Conservation (phyloP, 345 rosid species). For the Acer campestre region DNA sequence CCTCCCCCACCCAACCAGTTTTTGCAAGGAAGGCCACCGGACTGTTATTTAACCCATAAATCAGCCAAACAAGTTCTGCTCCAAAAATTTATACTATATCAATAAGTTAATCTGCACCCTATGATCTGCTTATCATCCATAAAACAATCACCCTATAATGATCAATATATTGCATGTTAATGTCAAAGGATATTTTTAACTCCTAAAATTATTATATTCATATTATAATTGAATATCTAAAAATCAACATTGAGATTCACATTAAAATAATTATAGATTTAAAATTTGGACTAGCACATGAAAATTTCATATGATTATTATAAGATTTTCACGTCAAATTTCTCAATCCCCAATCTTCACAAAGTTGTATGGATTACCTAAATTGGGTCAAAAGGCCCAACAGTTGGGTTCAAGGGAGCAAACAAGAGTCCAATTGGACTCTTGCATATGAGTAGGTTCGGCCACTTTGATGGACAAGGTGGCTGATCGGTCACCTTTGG, state of each 20-base stretch:
- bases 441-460: too few species aligned
- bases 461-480: too few species aligned
- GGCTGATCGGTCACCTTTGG: too few species aligned
- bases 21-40: background rate
- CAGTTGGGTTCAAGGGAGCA: too few species aligned
- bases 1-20: background rate
- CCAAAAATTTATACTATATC: background rate
- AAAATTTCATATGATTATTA: slow-evolving; percentile 2
- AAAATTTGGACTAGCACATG: background rate
- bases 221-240: background rate
- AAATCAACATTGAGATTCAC: background rate
- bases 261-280: background rate
- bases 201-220: background rate
- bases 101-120: background rate
- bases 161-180: background rate
- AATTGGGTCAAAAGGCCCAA: too few species aligned
- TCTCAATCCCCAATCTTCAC: too few species aligned
- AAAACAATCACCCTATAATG: background rate
- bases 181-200: background rate
- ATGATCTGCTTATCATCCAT: background rate
- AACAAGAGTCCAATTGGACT: too few species aligned
- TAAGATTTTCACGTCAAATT: background rate
- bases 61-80: slow-evolving; percentile 9
- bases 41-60: background rate
- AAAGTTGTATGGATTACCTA: too few species aligned